These are phyloP conservation scores for Funneliformis mosseae DNA, from an alignment of 192 early-diverging fungal species.

Conservation along the genomic window DNA sequence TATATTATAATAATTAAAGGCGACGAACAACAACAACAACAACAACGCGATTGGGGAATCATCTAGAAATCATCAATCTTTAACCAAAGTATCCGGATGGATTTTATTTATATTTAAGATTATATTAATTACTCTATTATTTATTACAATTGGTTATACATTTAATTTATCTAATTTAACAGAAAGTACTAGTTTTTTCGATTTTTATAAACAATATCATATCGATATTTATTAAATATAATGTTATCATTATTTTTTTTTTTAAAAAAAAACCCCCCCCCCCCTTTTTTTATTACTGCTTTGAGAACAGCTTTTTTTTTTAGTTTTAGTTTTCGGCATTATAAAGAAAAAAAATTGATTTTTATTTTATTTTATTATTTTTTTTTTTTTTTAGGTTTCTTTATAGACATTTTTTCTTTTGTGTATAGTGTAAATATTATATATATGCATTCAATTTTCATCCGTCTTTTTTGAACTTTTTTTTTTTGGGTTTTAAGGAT, in stretches of 20 bases:
- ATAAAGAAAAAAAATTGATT: neutral
- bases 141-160: neutral
- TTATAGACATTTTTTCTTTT: neutral
- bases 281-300: neutral
- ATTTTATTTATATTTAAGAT: neutral
- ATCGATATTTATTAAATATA: conserved; percentile 3
- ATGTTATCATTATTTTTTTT: neutral
- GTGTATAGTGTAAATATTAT: conserved; percentile 29
- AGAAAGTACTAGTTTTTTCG: neutral
- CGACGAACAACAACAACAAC: neutral
- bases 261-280: conserved; percentile 4
- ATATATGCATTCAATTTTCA: neutral
- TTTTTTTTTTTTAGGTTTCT: neutral
- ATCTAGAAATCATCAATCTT: conserved; percentile 2
- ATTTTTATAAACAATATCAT: conserved; percentile 11
- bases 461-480: neutral
- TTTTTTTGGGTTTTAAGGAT: neutral
- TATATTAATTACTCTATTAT: neutral
- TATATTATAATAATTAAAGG: neutral
- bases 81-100: neutral
- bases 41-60: neutral
- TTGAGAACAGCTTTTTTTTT: neutral
- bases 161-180: neutral
- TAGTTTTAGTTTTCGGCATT: neutral
- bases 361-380: neutral